These are phyloP conservation scores for Iberis pinnata DNA, from an alignment of 345 rosid species.

Conservation along the genomic window DNA sequence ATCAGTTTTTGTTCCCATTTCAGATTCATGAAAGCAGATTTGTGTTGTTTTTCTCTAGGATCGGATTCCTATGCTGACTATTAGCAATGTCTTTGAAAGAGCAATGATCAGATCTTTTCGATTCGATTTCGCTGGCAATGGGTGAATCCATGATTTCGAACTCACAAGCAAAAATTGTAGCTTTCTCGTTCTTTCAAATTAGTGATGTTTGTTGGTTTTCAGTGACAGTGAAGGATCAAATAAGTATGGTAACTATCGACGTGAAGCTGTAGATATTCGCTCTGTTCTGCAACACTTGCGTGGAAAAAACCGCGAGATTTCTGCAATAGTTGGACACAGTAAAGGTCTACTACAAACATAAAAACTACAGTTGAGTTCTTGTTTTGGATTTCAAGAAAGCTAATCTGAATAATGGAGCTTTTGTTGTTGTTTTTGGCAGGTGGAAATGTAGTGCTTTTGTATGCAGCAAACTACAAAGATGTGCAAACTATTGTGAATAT, in stretches of 20 bases:
- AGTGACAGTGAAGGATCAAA: slow-evolving; percentile 92
- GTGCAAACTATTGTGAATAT: slow-evolving; percentile 51
- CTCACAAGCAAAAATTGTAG: too few species aligned
- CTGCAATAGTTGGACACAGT: slow-evolving; percentile 76
- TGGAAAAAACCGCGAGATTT: slow-evolving; percentile 31
- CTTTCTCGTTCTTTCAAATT: not conserved
- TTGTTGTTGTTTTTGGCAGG: slow-evolving; percentile 41
- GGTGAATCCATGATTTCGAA: too few species aligned
- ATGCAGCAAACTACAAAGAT: slow-evolving; percentile 71
- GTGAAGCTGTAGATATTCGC: slow-evolving; percentile 73
- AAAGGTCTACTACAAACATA: slow-evolving; percentile 48
- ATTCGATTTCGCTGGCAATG: slow-evolving; percentile 90
- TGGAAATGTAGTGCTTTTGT: slow-evolving; percentile 76
- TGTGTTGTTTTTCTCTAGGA: slow-evolving; percentile 32
- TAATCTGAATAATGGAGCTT: not conserved
- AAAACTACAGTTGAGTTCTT: not conserved
- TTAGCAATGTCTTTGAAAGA: slow-evolving; percentile 47
- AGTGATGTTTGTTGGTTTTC: slow-evolving; percentile 15
- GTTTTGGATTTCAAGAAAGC: not conserved
- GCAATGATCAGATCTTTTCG: slow-evolving; percentile 61
- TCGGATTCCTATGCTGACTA: slow-evolving; percentile 61
- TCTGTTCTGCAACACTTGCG: slow-evolving; percentile 52
- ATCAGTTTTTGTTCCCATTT: not conserved
- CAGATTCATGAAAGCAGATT: not conserved
- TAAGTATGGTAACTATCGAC: slow-evolving; percentile 73